Conservation (phyloP, 139 green algal species). For the Pleodorina starrii region DNA sequence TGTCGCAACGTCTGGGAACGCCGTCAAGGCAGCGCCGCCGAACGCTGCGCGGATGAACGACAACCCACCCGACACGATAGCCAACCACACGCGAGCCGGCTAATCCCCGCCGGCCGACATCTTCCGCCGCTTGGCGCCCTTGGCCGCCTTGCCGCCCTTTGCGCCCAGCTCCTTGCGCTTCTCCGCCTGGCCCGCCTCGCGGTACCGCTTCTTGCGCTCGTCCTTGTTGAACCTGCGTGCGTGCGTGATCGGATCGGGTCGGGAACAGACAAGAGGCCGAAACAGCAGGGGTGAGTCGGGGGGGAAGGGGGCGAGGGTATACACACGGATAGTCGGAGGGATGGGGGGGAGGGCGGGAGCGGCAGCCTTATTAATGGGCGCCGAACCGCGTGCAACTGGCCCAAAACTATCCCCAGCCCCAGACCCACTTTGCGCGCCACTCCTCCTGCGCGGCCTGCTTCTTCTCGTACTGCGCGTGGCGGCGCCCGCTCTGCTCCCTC, state of each 20-base stretch:
- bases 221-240: constrained; percentile 69
- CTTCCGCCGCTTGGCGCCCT: constrained; percentile 35
- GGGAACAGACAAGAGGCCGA: neutral
- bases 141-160: constrained; percentile 12
- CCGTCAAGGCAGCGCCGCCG: too few relatives aligned
- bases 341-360: neutral
- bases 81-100: too few relatives aligned
- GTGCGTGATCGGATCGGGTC: neutral
- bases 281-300: neutral
- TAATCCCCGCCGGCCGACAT: neutral
- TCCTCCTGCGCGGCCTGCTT: constrained; percentile 74
- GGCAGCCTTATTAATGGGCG: neutral
- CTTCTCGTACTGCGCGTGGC: constrained; percentile 50
- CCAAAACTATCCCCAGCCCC: neutral
- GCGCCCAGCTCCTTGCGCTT: constrained; percentile 51
- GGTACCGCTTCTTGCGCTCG: constrained; percentile 79
- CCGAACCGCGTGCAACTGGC: neutral
- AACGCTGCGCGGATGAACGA: too few relatives aligned
- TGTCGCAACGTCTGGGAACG: too few relatives aligned
- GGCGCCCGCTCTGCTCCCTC: constrained; percentile 65
- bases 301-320: neutral
- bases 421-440: constrained; percentile 68
- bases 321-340: neutral
- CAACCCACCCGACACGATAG: too few relatives aligned
- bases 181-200: constrained; percentile 48